Evolutionary conservation across 2,329 filamentous ascomycete species (phyloP), one percentile per base, ranked within the genome.

Genomic region (Cladosporium velox): DNA sequence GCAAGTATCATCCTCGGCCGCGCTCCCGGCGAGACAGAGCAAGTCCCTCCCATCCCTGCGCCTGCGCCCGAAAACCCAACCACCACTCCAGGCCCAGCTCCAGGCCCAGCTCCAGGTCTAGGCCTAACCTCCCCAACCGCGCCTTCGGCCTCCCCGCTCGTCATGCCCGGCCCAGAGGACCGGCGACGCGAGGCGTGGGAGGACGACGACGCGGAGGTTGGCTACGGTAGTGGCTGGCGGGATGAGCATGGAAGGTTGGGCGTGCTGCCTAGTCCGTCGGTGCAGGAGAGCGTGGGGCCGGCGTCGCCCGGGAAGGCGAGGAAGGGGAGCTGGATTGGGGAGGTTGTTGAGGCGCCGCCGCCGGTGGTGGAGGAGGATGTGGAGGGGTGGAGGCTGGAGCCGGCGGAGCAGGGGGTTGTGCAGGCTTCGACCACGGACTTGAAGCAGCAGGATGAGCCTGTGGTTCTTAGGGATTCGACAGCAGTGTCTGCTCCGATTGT

Each of bases 241-340:
- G 58, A 30, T 32, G 57, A 44, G 58, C 21, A 34, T 44, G 49
- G 47, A 21, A 60, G 74, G 24, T 59, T 76, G 44, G 74, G 74
- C 7, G 69, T 76, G 2, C 52, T 76, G 64, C 74, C 74, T 35
- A 72, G 70, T 70, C 74, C 74, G 24, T 51, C 54, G 10, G 44
- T 65, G 24, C 32, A 59, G 18, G 63, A 65, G 41, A 52, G 41
- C n/a, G 55, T 44, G 15, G 38, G 41, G 8, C 18, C 38, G 35
- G 28, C 10, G 2, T 34, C 26, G 18, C 38, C 38, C 6, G 59
- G 59, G 8, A 52, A 51, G 21, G 30, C 30, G 21, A 63, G 60
- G 49, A 44, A 63, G 49, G 60, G 60, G 24, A 63, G 60, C 24
- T 63, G 60, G 60, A 55, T 63, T 44, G 60, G 60, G n/a, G 70